Conservation (phyloP, 2,329 filamentous ascomycete genomes). For the Colletotrichum nymphaeae region DNA sequence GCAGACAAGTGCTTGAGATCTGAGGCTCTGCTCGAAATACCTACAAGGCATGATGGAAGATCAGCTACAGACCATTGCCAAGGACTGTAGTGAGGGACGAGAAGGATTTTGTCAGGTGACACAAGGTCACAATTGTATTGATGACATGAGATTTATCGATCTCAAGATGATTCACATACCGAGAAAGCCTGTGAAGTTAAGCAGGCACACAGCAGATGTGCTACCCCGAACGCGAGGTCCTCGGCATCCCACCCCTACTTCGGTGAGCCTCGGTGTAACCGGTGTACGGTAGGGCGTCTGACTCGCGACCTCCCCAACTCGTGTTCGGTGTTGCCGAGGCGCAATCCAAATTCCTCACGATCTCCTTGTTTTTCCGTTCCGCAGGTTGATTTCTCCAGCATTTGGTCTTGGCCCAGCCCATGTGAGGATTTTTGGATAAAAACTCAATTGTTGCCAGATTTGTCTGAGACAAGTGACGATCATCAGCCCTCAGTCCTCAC, state of each 20-base stretch:
- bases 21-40: too few relatives aligned
- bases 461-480: slow-evolving; percentile 3
- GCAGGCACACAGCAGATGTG: too few relatives aligned
- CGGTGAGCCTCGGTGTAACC: neutral
- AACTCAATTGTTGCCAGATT: neutral
- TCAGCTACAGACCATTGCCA: too few relatives aligned
- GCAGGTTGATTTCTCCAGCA: neutral
- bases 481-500: neutral
- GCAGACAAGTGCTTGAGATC: too few relatives aligned
- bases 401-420: neutral
- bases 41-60: too few relatives aligned
- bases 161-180: too few relatives aligned
- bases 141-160: too few relatives aligned
- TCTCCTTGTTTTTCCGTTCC: slow-evolving; percentile 33
- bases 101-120: too few relatives aligned
- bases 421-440: neutral
- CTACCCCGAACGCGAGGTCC: too few relatives aligned
- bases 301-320: slow-evolving; percentile 22
- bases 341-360: neutral
- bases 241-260: neutral
- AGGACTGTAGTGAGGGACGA: too few relatives aligned
- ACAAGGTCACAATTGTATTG: too few relatives aligned
- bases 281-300: slow-evolving; percentile 14
- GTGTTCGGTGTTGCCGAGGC: neutral
- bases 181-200: too few relatives aligned